phyloP scores from a whole-genome alignment of 73 alveolate genomes.

The Diophrys appendiculata region DNA sequence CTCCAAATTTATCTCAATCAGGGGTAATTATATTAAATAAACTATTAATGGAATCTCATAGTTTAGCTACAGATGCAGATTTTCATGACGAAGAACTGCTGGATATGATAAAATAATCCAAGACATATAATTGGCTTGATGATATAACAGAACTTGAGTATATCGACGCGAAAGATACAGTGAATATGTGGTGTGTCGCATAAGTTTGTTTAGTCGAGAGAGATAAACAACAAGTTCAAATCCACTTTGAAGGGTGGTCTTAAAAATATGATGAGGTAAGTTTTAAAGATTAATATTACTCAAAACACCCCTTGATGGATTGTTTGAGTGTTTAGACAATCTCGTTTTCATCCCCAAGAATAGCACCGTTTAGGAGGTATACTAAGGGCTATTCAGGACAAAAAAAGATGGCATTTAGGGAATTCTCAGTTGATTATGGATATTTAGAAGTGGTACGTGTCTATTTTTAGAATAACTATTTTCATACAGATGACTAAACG shows the following conservation, averaged over 20 bases:
- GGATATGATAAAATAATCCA: not conserved
- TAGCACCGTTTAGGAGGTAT: slow-evolving; percentile 65
- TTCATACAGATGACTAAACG: not conserved
- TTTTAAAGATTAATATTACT: slow-evolving; percentile 2
- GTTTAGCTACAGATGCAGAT: no score
- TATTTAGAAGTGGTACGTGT: not conserved
- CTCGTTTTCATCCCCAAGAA: slow-evolving; percentile 1
- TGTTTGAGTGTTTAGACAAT: not conserved
- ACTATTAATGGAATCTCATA: no score
- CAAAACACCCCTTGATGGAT: not conserved
- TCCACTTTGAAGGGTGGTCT: slow-evolving; percentile 74
- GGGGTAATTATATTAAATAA: no score
- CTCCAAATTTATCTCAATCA: no score
- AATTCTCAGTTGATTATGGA: slow-evolving; percentile 12
- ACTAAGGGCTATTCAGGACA: slow-evolving; percentile 68
- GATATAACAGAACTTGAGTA: slow-evolving; percentile 18
- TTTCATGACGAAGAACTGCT: not conserved
- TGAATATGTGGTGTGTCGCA: slow-evolving; percentile 72
- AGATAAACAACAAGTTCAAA: slow-evolving; percentile 15
- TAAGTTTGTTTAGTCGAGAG: slow-evolving; percentile 30
- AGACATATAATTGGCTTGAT: slow-evolving; percentile 19
- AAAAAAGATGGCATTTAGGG: slow-evolving; percentile 51
- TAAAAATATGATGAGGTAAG: slow-evolving; percentile 58
- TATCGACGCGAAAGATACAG: slow-evolving; percentile 65
- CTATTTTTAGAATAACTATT: not conserved